These are phyloP conservation scores for Calocera viscosa DNA, from an alignment of 768 basidiomycete species.

Conservation along the genomic window DNA sequence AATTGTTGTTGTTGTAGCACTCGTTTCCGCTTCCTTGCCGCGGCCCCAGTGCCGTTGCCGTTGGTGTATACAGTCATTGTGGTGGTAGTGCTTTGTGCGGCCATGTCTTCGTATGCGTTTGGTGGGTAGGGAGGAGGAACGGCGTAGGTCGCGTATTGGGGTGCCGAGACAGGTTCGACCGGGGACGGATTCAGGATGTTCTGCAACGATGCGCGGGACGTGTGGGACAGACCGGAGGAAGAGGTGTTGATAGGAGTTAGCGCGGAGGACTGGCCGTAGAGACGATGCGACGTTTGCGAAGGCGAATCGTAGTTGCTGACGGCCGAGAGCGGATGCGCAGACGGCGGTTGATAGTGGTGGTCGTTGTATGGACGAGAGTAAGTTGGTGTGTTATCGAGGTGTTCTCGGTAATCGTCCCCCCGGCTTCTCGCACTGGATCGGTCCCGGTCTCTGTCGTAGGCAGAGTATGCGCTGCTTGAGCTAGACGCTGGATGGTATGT, in stretches of 20 bases:
- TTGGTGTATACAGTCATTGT: background rate
- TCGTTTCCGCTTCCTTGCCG: conserved; percentile 14
- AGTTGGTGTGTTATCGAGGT: background rate
- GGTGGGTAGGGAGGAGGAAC: conserved; percentile 2
- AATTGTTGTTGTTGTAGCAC: conserved; percentile 11
- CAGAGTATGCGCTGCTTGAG: background rate
- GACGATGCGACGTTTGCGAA: background rate
- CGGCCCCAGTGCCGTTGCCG: background rate
- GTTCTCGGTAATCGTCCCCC: conserved; percentile 3
- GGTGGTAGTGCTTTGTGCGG: background rate
- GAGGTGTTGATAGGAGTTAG: background rate
- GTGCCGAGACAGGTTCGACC: background rate
- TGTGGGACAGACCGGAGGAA: background rate
- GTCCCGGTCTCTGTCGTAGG: conserved; percentile 1
- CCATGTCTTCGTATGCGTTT: background rate
- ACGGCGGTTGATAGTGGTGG: background rate
- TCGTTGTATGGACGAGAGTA: conserved; percentile 3
- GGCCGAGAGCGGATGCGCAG: background rate
- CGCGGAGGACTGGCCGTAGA: background rate
- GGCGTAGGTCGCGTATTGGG: background rate
- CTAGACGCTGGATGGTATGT: conserved; percentile 1
- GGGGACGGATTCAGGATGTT: conserved; percentile 7
- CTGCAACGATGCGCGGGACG: conserved; percentile 1
- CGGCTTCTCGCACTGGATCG: background rate
- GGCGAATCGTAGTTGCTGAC: conserved; percentile 9